Conservation (phyloP, 2,329 filamentous ascomycete genomes). For the Penicillium sumatraense region DNA sequence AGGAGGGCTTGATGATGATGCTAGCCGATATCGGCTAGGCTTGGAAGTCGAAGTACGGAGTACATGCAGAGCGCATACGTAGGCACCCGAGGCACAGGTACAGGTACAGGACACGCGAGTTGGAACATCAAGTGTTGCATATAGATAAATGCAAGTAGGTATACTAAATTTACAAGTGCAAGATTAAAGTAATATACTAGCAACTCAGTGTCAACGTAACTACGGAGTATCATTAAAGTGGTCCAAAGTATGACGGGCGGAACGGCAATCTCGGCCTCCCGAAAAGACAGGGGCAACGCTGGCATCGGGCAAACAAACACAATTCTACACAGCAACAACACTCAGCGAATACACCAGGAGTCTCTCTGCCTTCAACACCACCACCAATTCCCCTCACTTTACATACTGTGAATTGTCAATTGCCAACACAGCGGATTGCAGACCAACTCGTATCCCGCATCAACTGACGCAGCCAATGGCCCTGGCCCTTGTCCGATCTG, state of each 20-base stretch:
- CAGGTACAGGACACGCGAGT: background rate
- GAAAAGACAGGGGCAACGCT: background rate
- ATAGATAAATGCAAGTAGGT: background rate
- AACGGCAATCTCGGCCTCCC: conserved; percentile 3
- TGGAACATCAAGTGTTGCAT: background rate
- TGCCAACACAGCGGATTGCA: background rate
- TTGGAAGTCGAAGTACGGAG: conserved; percentile 10
- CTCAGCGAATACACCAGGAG: background rate
- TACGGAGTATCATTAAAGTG: no score
- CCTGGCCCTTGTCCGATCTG: conserved; percentile 17
- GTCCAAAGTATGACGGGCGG: conserved; percentile 11
- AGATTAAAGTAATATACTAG: no score
- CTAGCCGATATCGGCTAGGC: conserved; percentile 23
- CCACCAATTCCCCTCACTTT: no score
- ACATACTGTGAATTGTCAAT: background rate
- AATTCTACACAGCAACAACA: background rate
- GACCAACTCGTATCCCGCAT: conserved; percentile 2
- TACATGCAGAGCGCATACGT: conserved; percentile 23
- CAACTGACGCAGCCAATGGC: conserved; percentile 25
- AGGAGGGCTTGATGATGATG: background rate
- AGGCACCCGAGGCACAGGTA: background rate
- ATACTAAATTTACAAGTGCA: no score
- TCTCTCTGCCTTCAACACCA: background rate
- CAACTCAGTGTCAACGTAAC: no score
- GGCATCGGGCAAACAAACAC: background rate